Conservation (phyloP, 345 rosid genomes). For the Camelina sativa region DNA sequence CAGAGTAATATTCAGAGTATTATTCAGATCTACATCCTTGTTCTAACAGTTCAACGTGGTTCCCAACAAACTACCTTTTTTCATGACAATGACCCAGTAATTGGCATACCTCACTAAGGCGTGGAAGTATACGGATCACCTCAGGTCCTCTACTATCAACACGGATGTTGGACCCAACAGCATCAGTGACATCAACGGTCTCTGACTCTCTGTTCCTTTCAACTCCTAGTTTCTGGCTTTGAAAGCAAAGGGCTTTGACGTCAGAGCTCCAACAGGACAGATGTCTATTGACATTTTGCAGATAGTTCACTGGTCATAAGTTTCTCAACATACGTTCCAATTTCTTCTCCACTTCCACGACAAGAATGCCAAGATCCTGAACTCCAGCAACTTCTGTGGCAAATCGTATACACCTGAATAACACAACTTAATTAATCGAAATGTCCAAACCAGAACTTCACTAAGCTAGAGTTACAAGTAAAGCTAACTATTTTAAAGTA, state of each 20-base stretch:
- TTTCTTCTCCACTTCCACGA: conserved; percentile 99
- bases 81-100: neutral
- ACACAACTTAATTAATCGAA: conserved; percentile 23
- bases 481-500: neutral
- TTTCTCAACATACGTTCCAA: conserved; percentile 96
- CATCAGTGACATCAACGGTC: conserved; percentile 92
- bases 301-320: conserved; percentile 99
- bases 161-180: conserved; percentile 92
- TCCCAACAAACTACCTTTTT: neutral
- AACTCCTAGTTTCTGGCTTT: conserved; percentile 99
- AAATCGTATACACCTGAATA: conserved; percentile 90
- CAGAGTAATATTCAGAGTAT: no score
- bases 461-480: neutral
- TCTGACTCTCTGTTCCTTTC: conserved; percentile 98
- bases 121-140: conserved; percentile 88
- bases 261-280: conserved; percentile 98
- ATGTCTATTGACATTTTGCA: conserved; percentile 97
- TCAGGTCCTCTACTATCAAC: conserved; percentile 99
- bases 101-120: conserved; percentile 81
- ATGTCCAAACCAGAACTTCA: no score
- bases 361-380: conserved; percentile 97
- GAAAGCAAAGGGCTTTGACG: conserved; percentile 97
- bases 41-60: conserved; percentile 48
- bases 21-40: no score
- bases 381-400: conserved; percentile 98